Percentiles rank a stretch among this genome's conserved stretches.
Conservation (phyloP, 257 asterid genomes). For the Henckelia pumila region DNA sequence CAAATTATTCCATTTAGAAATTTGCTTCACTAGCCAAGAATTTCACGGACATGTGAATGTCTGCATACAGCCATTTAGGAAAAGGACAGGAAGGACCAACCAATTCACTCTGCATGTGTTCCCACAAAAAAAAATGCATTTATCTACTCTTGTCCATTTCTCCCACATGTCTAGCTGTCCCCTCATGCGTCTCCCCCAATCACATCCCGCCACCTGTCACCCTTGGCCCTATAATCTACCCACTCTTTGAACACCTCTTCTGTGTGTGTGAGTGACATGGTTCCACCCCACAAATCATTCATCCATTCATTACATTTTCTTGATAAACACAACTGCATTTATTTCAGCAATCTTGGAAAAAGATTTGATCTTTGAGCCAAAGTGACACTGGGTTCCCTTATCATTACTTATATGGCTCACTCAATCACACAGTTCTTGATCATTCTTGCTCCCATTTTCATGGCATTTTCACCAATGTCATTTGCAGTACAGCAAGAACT, state of each 20-base stretch:
- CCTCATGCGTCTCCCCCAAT: conserved; percentile 37
- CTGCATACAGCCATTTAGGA: conserved; percentile 48
- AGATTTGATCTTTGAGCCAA: conserved; percentile 18
- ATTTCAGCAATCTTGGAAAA: conserved; percentile 32
- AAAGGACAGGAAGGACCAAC: conserved; percentile 51
- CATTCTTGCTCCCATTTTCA: conserved; percentile 26
- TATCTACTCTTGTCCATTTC: conserved; percentile 56
- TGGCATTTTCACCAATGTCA: conserved; percentile 28
- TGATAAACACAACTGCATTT: conserved; percentile 30
- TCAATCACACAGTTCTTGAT: conserved; percentile 24
- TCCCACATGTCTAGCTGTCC: conserved; percentile 48
- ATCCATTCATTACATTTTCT: neutral
- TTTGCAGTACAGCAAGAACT: conserved; percentile 17
- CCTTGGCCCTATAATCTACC: conserved; percentile 18
- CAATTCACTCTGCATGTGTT: conserved; percentile 59
- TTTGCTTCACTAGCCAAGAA: conserved; percentile 14
- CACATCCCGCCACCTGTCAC: conserved; percentile 34
- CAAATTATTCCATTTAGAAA: neutral
- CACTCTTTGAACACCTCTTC: neutral
- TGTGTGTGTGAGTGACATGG: conserved; percentile 12
- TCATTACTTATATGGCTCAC: conserved; percentile 48
- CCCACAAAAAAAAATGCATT: conserved; percentile 31
- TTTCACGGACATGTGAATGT: conserved; percentile 39
- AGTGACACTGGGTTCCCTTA: conserved; percentile 16
- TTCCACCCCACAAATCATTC: conserved; percentile 27